phyloP scores from a whole-genome alignment of 179 eudicot genomes.

The Amaranthus tricolor region DNA sequence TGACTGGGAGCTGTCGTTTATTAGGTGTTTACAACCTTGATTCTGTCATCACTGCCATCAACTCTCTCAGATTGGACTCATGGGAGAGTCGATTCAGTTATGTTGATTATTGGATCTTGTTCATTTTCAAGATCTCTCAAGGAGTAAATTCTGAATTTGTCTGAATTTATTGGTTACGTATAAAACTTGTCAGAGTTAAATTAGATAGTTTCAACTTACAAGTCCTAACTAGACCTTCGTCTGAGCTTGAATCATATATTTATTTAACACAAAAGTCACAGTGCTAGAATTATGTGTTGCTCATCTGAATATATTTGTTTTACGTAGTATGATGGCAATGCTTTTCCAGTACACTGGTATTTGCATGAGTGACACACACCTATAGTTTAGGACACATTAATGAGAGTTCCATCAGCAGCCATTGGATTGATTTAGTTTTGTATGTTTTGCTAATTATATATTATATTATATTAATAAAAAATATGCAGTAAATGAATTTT shows the following conservation, averaged over 20 bases:
- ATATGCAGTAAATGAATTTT: not conserved
- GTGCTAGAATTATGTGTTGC: not conserved
- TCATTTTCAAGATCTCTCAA: no score
- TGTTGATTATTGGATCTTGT: no score
- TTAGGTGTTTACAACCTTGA: no score
- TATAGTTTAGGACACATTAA: not conserved
- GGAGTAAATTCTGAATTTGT: no score
- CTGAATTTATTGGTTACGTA: no score
- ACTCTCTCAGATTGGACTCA: no score
- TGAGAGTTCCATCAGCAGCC: not conserved
- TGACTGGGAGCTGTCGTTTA: slow-evolving; percentile 1
- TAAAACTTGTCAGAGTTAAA: no score
- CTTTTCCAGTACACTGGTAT: not conserved
- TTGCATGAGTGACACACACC: not conserved
- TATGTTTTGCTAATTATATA: not conserved
- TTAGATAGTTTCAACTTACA: no score
- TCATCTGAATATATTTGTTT: not conserved
- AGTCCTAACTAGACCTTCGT: no score
- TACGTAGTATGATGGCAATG: not conserved
- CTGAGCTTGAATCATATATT: no score
- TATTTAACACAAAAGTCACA: not conserved
- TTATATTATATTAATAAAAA: not conserved
- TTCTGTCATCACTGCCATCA: no score
- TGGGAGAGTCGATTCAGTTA: no score
- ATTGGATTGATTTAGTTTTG: not conserved